These are phyloP conservation scores for Chrysosporium keratinophilum DNA, from an alignment of 2,329 filamentous ascomycete species.

Conservation along the genomic window DNA sequence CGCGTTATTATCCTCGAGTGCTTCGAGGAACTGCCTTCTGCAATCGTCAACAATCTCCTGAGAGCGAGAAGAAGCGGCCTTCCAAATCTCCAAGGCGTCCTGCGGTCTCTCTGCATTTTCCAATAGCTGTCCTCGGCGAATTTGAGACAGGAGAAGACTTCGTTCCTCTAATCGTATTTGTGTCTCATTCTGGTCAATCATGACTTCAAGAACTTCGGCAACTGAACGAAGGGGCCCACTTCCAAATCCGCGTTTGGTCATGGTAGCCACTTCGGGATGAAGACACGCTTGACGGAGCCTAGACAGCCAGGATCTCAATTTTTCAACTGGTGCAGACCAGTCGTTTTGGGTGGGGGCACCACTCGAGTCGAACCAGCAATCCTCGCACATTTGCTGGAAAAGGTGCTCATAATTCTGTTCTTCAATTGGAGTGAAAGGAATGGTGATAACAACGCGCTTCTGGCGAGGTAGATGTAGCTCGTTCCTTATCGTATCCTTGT, in stretches of 20 bases:
- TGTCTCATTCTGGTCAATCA: constrained; percentile 77
- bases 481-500: constrained; percentile 66
- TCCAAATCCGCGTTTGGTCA: constrained; percentile 56
- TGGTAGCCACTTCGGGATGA: constrained; percentile 68
- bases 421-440: constrained; percentile 83
- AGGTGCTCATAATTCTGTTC: constrained; percentile 76
- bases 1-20: constrained; percentile 26
- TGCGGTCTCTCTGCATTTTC: constrained; percentile 61
- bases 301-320: constrained; percentile 70
- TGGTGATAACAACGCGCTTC: constrained; percentile 73
- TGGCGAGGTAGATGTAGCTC: constrained; percentile 74
- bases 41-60: constrained; percentile 48
- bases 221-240: constrained; percentile 66
- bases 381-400: constrained; percentile 63
- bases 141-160: constrained; percentile 49
- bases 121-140: constrained; percentile 65
- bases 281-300: constrained; percentile 71
- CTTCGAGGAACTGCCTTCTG: constrained; percentile 49
- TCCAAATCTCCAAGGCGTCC: constrained; percentile 62
- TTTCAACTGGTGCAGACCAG: constrained; percentile 47
- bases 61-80: constrained; percentile 44
- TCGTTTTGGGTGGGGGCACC: constrained; percentile 56
- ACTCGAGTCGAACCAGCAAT: constrained; percentile 53
- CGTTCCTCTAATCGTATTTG: constrained; percentile 59
- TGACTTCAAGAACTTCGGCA: constrained; percentile 73